A percentile compares a stretch with the other conserved stretches of the same genome.
phyloP scores from a whole-genome alignment of 805 yeast species.

The Saturnispora halmiae region DNA sequence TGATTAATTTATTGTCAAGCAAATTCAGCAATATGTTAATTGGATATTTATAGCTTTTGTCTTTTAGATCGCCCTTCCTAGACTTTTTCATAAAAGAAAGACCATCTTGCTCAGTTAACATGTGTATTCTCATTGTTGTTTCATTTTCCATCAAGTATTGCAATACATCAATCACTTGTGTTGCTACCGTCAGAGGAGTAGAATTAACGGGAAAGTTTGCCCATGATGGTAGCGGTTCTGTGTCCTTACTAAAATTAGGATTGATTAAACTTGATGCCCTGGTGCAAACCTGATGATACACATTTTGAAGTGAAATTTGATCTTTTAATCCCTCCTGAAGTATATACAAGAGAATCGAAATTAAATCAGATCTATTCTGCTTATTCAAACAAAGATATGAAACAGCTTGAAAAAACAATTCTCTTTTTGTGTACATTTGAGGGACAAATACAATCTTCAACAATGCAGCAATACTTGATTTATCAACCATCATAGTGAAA shows the following conservation, averaged over 20 bases:
- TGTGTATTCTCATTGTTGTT: slow-evolving; percentile 59
- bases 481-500: slow-evolving; percentile 64
- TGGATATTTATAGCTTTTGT: slow-evolving; percentile 52
- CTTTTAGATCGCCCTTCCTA: slow-evolving; percentile 30
- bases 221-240: neutral
- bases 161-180: slow-evolving; percentile 67
- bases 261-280: slow-evolving; percentile 31
- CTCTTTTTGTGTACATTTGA: slow-evolving; percentile 53
- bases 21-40: slow-evolving; percentile 58
- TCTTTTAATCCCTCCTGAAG: slow-evolving; percentile 67
- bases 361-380: slow-evolving; percentile 67
- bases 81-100: slow-evolving; percentile 34
- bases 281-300: slow-evolving; percentile 47
- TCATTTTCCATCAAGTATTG: slow-evolving; percentile 62
- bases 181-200: slow-evolving; percentile 62
- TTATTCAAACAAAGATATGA: slow-evolving; percentile 63
- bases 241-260: neutral
- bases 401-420: slow-evolving; percentile 54
- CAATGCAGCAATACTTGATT: slow-evolving; percentile 64
- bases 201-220: slow-evolving; percentile 46
- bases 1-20: slow-evolving; percentile 53
- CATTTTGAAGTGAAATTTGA: slow-evolving; percentile 50
- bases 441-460: slow-evolving; percentile 67
- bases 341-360: slow-evolving; percentile 57
- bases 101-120: slow-evolving; percentile 69